phyloP scores from a whole-genome alignment of 2,329 filamentous ascomycete genomes.

The Uncinocarpus reesii region DNA sequence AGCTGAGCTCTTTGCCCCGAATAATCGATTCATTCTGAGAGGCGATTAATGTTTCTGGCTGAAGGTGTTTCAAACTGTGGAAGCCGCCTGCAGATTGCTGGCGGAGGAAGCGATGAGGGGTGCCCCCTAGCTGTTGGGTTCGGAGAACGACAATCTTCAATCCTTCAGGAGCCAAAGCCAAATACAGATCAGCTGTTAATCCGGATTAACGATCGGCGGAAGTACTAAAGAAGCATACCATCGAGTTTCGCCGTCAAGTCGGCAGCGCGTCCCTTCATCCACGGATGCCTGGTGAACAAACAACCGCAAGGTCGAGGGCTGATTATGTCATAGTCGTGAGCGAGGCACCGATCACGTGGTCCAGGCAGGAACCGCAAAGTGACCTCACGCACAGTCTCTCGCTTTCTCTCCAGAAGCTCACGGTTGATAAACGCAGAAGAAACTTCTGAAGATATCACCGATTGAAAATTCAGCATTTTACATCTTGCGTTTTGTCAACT shows the following conservation, averaged over 20 bases:
- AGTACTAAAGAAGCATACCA: not conserved
- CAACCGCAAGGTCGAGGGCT: not conserved
- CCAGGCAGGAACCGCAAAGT: no score
- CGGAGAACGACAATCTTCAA: not conserved
- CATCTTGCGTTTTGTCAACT: no score
- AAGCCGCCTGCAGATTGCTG: no score
- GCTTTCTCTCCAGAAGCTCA: no score
- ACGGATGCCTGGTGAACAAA: not conserved
- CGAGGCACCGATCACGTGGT: no score
- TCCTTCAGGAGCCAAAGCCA: not conserved
- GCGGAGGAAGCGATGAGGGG: not conserved
- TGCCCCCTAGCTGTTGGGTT: not conserved
- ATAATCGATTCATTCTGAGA: constrained; percentile 78
- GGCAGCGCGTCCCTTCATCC: no score
- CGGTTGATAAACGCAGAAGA: not conserved
- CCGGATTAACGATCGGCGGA: not conserved
- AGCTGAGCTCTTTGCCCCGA: constrained; percentile 73
- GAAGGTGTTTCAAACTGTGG: not conserved
- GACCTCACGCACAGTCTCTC: no score
- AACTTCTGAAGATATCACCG: not conserved
- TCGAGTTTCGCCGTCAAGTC: no score
- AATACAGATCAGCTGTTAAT: not conserved
- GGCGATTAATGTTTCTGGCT: not conserved
- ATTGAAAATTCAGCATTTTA: not conserved
- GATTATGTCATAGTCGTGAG: not conserved